Evolutionary conservation across 2,329 filamentous ascomycete genomes (phyloP).

Genomic region (Apiospora arundinis): DNA sequence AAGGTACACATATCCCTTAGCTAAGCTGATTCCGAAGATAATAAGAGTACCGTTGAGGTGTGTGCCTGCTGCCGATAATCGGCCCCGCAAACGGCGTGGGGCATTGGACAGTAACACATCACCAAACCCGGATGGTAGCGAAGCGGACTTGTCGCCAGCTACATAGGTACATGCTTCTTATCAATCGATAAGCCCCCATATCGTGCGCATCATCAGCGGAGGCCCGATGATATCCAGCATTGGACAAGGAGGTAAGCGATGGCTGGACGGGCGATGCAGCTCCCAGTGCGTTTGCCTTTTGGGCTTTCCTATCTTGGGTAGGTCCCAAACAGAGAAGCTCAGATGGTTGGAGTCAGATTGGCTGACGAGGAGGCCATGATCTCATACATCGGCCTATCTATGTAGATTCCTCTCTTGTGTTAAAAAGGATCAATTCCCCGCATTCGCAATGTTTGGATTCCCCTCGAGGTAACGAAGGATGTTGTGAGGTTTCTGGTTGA

Average conservation of each 20-base stretch:
- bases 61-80: too few species aligned
- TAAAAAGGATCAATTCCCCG: not conserved
- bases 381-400: not conserved
- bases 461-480: too few species aligned
- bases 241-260: not conserved
- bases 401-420: not conserved
- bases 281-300: not conserved
- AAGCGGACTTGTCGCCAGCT: too few species aligned
- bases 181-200: slow-evolving; percentile 1
- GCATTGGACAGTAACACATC: too few species aligned
- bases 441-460: not conserved
- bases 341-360: not conserved
- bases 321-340: not conserved
- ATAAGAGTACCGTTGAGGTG: too few species aligned
- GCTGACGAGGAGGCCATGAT: not conserved
- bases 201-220: not conserved
- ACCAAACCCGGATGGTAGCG: too few species aligned
- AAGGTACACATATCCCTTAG: too few species aligned
- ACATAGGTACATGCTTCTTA: too few species aligned
- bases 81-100: too few species aligned
- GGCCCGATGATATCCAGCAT: not conserved
- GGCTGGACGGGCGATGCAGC: not conserved
- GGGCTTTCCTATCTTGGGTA: slow-evolving; percentile 5
- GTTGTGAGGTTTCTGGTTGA: not conserved
- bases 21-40: too few species aligned